Evolutionary conservation across 208 protist genomes (phyloP).

Genomic region (Leishmania major): DNA sequence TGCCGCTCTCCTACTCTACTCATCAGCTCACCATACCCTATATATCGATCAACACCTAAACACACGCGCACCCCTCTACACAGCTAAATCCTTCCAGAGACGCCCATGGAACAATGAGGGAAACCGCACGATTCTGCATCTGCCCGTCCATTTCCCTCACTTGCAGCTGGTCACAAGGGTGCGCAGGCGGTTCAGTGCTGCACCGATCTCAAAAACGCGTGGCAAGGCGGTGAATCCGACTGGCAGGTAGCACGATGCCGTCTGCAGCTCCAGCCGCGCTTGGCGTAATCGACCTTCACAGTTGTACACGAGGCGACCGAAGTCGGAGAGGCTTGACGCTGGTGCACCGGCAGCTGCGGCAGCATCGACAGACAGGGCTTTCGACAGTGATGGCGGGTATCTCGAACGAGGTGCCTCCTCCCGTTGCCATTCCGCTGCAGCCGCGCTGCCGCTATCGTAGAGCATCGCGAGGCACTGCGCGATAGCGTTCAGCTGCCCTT

Average conservation of each 20-base stretch:
- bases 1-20: neutral
- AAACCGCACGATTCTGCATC: neutral
- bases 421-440: slow-evolving; percentile 14
- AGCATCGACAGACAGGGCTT: neutral
- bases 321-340: slow-evolving; percentile 14
- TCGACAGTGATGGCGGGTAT: slow-evolving; percentile 23
- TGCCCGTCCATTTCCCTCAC: slow-evolving; percentile 5
- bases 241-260: slow-evolving; percentile 59
- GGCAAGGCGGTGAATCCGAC: slow-evolving; percentile 77
- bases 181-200: slow-evolving; percentile 88
- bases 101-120: neutral
- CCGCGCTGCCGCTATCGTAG: slow-evolving; percentile 38
- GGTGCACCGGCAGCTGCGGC: neutral
- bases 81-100: neutral
- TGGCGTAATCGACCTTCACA: slow-evolving; percentile 43
- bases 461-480: slow-evolving; percentile 78
- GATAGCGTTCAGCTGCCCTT: slow-evolving; percentile 88
- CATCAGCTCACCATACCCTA: neutral
- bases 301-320: slow-evolving; percentile 24
- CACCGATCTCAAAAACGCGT: slow-evolving; percentile 85
- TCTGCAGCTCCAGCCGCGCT: slow-evolving; percentile 66
- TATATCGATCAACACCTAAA: neutral
- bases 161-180: slow-evolving; percentile 42
- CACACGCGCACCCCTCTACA: neutral
- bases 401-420: neutral